Conservation (phyloP, 139 green algal species). For the Limnomonas spitsbergensis region DNA sequence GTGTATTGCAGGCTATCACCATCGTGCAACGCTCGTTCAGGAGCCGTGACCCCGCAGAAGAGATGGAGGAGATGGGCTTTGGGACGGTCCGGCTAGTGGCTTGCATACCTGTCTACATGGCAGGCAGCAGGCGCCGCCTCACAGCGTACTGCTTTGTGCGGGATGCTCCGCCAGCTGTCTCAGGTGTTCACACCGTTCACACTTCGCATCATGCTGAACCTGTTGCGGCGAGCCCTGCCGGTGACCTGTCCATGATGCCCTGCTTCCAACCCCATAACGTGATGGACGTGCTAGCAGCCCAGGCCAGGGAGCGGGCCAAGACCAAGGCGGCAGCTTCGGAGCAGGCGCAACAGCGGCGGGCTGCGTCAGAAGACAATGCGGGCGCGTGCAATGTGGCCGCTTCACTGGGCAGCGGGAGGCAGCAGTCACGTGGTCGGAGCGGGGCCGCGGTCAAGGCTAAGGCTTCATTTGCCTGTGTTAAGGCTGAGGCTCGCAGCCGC, state of each 20-base stretch:
- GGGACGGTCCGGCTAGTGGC: constrained; percentile 5
- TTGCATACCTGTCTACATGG: constrained; percentile 16
- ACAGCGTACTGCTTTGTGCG: background rate
- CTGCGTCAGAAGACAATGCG: too few species aligned
- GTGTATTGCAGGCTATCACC: constrained; percentile 11
- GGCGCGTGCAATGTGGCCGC: too few species aligned
- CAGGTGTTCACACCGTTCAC: background rate
- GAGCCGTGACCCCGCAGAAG: constrained; percentile 13
- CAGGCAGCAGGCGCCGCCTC: background rate
- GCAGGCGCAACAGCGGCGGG: too few species aligned
- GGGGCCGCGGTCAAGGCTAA: too few species aligned
- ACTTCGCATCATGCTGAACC: too few species aligned
- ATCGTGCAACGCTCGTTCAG: background rate
- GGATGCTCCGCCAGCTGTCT: background rate
- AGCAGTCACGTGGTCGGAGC: too few species aligned
- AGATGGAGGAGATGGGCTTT: constrained; percentile 28
- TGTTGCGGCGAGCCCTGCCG: too few species aligned
- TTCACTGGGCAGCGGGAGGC: too few species aligned
- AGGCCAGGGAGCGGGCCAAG: background rate
- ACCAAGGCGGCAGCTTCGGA: background rate
- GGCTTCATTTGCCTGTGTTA: too few species aligned
- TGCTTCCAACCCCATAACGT: background rate
- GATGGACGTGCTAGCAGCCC: background rate
- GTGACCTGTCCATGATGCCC: constrained; percentile 10
- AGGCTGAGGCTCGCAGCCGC: too few species aligned